Base-by-base conservation (phyloP, 2,329 filamentous ascomycete species). In the Aureobasidium leucospermi region DNA sequence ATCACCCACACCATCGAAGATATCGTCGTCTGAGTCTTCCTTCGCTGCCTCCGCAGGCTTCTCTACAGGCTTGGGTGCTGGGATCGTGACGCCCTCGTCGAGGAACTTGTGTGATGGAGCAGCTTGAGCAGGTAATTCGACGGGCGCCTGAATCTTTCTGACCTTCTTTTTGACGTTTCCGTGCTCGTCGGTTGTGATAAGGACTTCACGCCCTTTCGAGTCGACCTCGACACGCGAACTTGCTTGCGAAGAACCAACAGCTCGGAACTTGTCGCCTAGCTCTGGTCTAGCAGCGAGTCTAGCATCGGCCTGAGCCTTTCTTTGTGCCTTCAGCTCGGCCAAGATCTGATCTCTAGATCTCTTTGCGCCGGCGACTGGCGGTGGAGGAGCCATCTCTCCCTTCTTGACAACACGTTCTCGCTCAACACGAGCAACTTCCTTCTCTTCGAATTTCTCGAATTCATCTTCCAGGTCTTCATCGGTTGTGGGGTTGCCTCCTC, bases 391-490 rank as follows among this genome's bases (percentile, higher is more conserved):
- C 71, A 79, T 79, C 43, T 72, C 75, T 2, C 81, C 81, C 57
- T 67, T 72, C 71, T 83, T 83, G 64, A 78, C 76, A 45, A 71
- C 73, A 64, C 77, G 75, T 67, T 86, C 81, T 60, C 85, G 80
- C 67, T 88, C 67, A 65, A 88, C 76, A 11, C 87, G 83, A 34
- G 83, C 86, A 29, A 93, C 79, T 70, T 90, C 85, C 72, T 88
- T 88, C 64, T 82, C 75, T 46, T 81, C 80, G 43, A 87, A 66
- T 62, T 81, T 79, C 19, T 78, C 76, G 53, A 79, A 73, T 61
- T 78, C 77, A 13, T 77, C 73, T 34, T 79, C 77, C 1, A 76
- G 63, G 62, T 65, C 61, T 61, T 69, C 66, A 42, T 65, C 65
- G 19, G 68, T 67, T 28, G 65, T 64, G 1, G 62, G 66, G 55